Base-by-base conservation (phyloP, 1,284 basidiomycete species). In the Omphalotus olearius region DNA sequence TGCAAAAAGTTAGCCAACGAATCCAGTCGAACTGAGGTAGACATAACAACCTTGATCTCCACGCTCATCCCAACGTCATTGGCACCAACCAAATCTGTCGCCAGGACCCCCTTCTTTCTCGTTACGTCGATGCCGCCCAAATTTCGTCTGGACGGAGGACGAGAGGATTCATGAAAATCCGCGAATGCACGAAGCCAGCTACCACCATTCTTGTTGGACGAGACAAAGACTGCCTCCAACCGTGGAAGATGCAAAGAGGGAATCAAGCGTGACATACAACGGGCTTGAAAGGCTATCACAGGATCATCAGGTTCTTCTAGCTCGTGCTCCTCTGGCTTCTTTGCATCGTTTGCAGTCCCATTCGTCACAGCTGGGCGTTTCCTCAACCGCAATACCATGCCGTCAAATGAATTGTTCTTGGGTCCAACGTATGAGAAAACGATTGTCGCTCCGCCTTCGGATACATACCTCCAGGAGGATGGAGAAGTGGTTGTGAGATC, bases 401-500 rank as follows among this genome's bases (percentile, higher is more conserved):
- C 79, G 44, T 74, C 67, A 62, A 88, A 87, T 1, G 64, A 56
- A 2, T 73, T 65, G 52, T 74, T 66, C 20, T 26, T 30, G 6
- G 78, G 69, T 0, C 91, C 90, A 10, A 63, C 61, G 64, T 93
- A 95, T 6, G 86, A 83, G 67, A 93, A 91, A 18, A 96, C 90
- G 57, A 92, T 82, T 7, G 90, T 88, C 7, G 91, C 87, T n/a
- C 89, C 91, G 13, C 93, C 93, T 69, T 96, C 93, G 1, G 90
- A 84, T 26, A 93, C 71, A 64, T 96, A 97, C 54, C 66, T 70
- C 93, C 93, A 96, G 64, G 92, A 73, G 5, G 64, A 59, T 0
- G 84, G 77, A 16, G 62, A 64, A 7, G 78, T 84, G 1, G 66
- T 56, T 3, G 50, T 26, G 30, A 52, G n/a, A n/a, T 52, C 45